These are phyloP conservation scores for Brassica cretica DNA, from an alignment of 345 rosid species.

Conservation along the genomic window DNA sequence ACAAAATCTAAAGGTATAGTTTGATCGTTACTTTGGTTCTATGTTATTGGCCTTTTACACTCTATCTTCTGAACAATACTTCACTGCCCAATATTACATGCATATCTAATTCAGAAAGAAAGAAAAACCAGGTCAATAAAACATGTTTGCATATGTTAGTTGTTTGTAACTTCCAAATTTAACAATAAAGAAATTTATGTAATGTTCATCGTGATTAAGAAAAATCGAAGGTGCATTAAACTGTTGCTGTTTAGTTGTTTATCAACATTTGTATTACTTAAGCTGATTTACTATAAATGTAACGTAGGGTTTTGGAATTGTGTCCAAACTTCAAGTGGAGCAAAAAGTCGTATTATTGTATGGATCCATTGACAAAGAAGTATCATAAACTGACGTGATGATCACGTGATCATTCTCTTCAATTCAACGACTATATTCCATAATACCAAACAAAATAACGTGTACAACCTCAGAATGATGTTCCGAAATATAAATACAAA, in stretches of 20 bases:
- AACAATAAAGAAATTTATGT: not conserved
- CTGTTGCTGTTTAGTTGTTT: not conserved
- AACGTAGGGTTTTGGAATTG: slow-evolving; percentile 9
- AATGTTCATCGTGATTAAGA: not conserved
- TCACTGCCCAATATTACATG: not conserved
- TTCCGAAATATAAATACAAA: slow-evolving; percentile 9
- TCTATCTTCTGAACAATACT: not conserved
- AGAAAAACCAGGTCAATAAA: not conserved
- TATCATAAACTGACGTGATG: slow-evolving; percentile 34
- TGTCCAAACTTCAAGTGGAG: slow-evolving; percentile 28
- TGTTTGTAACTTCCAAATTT: not conserved
- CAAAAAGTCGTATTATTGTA: slow-evolving; percentile 26
- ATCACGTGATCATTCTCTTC: slow-evolving; percentile 32
- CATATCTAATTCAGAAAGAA: not conserved
- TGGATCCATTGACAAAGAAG: slow-evolving; percentile 30
- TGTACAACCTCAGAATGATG: slow-evolving; percentile 33
- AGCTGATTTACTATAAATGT: slow-evolving; percentile 14
- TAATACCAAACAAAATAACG: slow-evolving; percentile 27
- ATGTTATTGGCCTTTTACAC: slow-evolving; percentile 15
- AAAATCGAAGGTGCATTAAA: not conserved
- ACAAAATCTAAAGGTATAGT: slow-evolving; percentile 4
- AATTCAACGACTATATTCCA: slow-evolving; percentile 13
- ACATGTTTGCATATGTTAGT: not conserved
- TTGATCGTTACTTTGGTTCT: slow-evolving; percentile 40
- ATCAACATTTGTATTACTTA: not conserved